Conservation (phyloP, 495 filamentous ascomycete species). For the Aspergillus sclerotiicarbonarius region DNA sequence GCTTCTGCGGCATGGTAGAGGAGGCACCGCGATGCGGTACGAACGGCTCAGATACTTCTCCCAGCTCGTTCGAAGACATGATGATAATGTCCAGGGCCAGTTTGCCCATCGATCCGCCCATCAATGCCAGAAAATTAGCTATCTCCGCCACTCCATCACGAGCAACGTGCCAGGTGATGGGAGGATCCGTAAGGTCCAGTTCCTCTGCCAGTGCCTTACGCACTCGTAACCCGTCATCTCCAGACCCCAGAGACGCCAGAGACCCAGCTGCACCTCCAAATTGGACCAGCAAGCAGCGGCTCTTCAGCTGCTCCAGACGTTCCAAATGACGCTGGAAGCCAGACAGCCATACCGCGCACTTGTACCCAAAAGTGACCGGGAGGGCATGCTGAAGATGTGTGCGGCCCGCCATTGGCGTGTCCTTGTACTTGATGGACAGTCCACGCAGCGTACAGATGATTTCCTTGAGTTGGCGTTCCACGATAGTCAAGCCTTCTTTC, state of each 20-base stretch:
- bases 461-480: constrained; percentile 35
- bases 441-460: constrained; percentile 34
- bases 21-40: constrained; percentile 53
- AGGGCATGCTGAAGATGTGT: constrained; percentile 53
- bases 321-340: constrained; percentile 43
- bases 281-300: constrained; percentile 40
- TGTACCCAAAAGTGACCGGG: constrained; percentile 50
- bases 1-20: constrained; percentile 56
- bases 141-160: constrained; percentile 51
- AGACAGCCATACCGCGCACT: constrained; percentile 45
- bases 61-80: constrained; percentile 54
- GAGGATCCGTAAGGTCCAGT: constrained; percentile 36
- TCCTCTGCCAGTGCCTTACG: constrained; percentile 38
- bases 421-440: constrained; percentile 39
- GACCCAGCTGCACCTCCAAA: constrained; percentile 52
- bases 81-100: constrained; percentile 54
- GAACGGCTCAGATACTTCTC: constrained; percentile 55
- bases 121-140: constrained; percentile 47
- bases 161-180: constrained; percentile 49
- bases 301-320: constrained; percentile 36
- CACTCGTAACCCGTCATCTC: constrained; percentile 36
- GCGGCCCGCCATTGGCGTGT: constrained; percentile 52
- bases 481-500: constrained; percentile 42
- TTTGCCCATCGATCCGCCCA: constrained; percentile 51
- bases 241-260: constrained; percentile 38